Evolutionary conservation across 768 basidiomycete species (phyloP).

Genomic region (Auricularia sp.): DNA sequence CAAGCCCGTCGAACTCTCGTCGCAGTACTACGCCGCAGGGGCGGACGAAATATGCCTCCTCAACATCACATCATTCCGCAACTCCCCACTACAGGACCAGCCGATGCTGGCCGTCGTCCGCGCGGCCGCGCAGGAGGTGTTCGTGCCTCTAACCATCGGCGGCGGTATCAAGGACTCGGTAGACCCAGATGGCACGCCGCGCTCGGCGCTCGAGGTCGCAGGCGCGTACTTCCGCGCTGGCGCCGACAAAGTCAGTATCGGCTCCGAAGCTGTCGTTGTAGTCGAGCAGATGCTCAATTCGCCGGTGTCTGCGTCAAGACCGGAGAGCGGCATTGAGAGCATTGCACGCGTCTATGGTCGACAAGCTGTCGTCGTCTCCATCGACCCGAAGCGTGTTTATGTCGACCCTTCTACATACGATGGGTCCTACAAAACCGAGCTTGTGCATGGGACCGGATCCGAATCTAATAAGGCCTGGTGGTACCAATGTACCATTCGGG

Average conservation of each 20-base stretch:
- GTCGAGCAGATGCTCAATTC: constrained; percentile 66
- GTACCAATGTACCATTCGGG: constrained; percentile 87
- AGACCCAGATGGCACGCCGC: constrained; percentile 88
- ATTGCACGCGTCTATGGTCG: constrained; percentile 84
- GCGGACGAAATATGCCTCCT: constrained; percentile 96
- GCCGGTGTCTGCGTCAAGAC: constrained; percentile 31
- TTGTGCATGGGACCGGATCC: constrained; percentile 30
- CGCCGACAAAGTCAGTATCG: constrained; percentile 97
- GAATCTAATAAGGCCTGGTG: constrained; percentile 36
- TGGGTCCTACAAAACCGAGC: constrained; percentile 58
- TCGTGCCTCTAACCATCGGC: constrained; percentile 96
- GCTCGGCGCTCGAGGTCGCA: constrained; percentile 86
- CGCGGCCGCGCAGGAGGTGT: constrained; percentile 78
- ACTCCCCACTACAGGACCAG: constrained; percentile 89
- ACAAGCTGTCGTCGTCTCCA: constrained; percentile 97
- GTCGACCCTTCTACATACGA: constrained; percentile 55
- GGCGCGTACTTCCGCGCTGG: constrained; percentile 94
- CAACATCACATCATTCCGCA: constrained; percentile 98
- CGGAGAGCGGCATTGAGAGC: constrained; percentile 84
- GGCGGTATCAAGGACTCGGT: constrained; percentile 94
- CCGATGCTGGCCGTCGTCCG: constrained; percentile 96
- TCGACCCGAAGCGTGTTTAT: constrained; percentile 85
- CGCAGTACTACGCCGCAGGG: constrained; percentile 73
- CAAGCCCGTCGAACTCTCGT: constrained; percentile 87
- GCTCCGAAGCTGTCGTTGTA: constrained; percentile 89